Percentiles rank a stretch among this genome's conserved stretches.
Conservation (phyloP, 2,329 filamentous ascomycete genomes). For the Colletotrichum sojae region DNA sequence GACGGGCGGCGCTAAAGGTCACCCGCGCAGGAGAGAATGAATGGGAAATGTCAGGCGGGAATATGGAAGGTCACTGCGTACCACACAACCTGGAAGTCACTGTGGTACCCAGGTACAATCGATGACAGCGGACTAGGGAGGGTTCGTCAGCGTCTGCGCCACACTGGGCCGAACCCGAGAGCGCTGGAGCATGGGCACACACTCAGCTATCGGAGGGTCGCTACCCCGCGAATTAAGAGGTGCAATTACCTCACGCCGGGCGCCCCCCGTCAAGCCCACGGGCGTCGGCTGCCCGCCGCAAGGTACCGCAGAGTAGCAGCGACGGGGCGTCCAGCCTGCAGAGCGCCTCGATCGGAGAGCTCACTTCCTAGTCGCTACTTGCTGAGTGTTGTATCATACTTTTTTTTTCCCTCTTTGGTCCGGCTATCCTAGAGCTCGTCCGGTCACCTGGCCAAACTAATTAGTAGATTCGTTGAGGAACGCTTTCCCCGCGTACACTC, state of each 20-base stretch:
- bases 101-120: no score
- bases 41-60: neutral
- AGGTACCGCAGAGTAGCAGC: conserved; percentile 5
- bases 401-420: no score
- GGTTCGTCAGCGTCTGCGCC: conserved; percentile 32
- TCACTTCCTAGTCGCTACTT: neutral
- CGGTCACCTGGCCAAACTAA: conserved; percentile 13
- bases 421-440: conserved; percentile 11
- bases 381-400: no score
- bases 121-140: conserved; percentile 1
- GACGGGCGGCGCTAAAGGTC: no score
- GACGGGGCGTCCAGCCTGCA: neutral
- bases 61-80: no score
- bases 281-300: conserved; percentile 4
- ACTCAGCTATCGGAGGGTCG: neutral
- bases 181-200: neutral
- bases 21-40: no score
- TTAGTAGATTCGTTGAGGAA: neutral
- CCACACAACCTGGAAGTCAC: no score
- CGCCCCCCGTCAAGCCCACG: neutral
- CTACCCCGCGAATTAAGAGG: conserved; percentile 22
- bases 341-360: conserved; percentile 14
- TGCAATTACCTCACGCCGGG: conserved; percentile 19
- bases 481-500: neutral
- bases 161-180: conserved; percentile 27